These are phyloP conservation scores for Cystobasidium onofrii DNA, from an alignment of 768 basidiomycete genomes.

Conservation along the genomic window DNA sequence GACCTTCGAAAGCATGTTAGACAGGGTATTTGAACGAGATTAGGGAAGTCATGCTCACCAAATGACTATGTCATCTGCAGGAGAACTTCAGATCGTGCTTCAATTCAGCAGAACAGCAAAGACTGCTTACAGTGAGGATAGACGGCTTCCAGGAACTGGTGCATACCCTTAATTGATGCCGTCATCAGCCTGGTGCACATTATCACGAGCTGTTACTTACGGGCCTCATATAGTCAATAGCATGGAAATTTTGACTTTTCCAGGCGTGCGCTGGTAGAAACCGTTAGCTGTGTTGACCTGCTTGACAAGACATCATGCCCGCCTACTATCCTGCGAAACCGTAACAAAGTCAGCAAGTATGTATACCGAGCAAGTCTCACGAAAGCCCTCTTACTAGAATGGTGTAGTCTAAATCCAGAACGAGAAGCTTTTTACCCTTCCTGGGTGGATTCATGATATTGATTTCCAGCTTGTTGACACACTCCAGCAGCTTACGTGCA, in stretches of 20 bases:
- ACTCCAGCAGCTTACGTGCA: slow-evolving; percentile 67
- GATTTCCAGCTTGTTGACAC: slow-evolving; percentile 57
- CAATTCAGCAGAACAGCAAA: neutral
- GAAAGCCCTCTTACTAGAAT: slow-evolving; percentile 9
- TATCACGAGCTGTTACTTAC: slow-evolving; percentile 13
- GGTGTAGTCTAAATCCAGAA: slow-evolving; percentile 87
- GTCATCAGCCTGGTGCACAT: too few relatives aligned
- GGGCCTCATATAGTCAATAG: slow-evolving; percentile 26
- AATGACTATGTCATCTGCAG: neutral
- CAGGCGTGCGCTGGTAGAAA: slow-evolving; percentile 10
- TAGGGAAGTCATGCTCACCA: neutral
- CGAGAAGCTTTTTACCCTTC: slow-evolving; percentile 69
- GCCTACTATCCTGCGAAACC: neutral
- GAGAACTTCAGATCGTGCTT: slow-evolving; percentile 44
- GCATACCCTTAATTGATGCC: slow-evolving; percentile 55
- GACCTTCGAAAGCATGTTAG: slow-evolving; percentile 41
- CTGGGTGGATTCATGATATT: slow-evolving; percentile 71
- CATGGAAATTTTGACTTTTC: slow-evolving; percentile 24
- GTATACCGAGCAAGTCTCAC: neutral
- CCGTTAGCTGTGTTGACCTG: neutral
- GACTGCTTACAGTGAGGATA: slow-evolving; percentile 59
- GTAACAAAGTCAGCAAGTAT: neutral
- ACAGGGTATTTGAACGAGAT: too few relatives aligned
- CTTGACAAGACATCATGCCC: neutral
- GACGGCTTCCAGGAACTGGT: slow-evolving; percentile 71